Evolutionary conservation across 2,329 filamentous ascomycete genomes (phyloP).

Genomic region (Capronia epimyces): DNA sequence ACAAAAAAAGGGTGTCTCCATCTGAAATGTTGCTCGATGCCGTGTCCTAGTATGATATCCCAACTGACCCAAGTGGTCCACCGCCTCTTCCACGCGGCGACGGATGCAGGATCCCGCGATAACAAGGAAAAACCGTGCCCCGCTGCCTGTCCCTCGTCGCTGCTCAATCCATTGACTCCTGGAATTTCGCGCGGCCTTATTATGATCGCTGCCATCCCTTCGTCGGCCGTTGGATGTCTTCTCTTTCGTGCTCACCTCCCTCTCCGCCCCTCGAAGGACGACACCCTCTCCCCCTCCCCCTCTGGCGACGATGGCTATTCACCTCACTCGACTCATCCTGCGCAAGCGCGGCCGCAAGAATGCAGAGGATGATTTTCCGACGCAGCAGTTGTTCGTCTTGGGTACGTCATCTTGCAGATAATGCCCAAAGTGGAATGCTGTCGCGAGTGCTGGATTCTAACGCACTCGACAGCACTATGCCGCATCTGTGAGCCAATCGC

Average conservation of each 20-base stretch:
- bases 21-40: conserved; percentile 17
- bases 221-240: conserved; percentile 11
- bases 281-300: conserved; percentile 2
- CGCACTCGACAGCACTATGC: conserved; percentile 62
- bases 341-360: conserved; percentile 14
- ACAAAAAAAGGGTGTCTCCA: conserved; percentile 16
- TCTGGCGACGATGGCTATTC: conserved; percentile 19
- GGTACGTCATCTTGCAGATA: conserved; percentile 36
- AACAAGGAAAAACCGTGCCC: conserved; percentile 12
- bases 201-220: conserved; percentile 18
- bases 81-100: conserved; percentile 25
- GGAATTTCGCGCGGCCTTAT: conserved; percentile 19
- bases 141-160: conserved; percentile 17
- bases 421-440: conserved; percentile 17
- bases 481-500: conserved; percentile 97
- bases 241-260: conserved; percentile 21
- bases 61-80: conserved; percentile 20
- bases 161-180: conserved; percentile 21
- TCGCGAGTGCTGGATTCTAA: conserved; percentile 18
- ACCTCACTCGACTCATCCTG: conserved; percentile 15
- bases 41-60: conserved; percentile 19
- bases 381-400: conserved; percentile 50
- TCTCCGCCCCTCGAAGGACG: conserved; percentile 9
- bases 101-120: conserved; percentile 24
- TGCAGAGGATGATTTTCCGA: conserved; percentile 49